Base-by-base conservation (phyloP, 352 stramenopile species). In the Globisporangium megalacanthum region DNA sequence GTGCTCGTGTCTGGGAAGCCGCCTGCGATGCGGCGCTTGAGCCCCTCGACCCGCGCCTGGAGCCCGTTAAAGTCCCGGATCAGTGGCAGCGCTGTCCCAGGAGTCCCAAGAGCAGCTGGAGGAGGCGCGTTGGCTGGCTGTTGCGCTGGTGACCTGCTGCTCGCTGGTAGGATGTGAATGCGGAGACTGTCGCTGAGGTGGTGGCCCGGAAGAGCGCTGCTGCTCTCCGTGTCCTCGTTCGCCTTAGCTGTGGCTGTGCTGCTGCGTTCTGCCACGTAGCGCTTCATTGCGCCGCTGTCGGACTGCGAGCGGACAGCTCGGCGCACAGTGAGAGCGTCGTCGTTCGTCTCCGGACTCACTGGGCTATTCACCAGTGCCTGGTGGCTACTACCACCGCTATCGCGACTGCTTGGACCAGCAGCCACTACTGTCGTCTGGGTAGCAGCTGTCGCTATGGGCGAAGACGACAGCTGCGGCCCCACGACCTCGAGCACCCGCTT, bases 31-130 rank as follows among this genome's bases (percentile, higher is more conserved):
- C 69, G 69, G 22, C 69, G 73, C 58, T 88, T 85, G 39, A 87
- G 31, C 6, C 52, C 54, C 49, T 87, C 76, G 8, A 90, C 70
- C 9, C 77, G 80, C 31, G 75, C 57, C 22, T 86, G 72, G n/a
- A 89, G 56, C 22, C 68, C 62, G 31, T 64, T 46, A 33, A 80
- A 75, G 54, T 80, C 72, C 6, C 42, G 50, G 52, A 88, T 79
- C 3, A 61, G 64, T n/a, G 55, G 33, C 62, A 58, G 17, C 20
- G 7, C 10, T 19, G 20, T 29, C 7, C 35, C 42, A 19, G 20
- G 42, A 19, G 10, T 19, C 7, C 14, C 7, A 0, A 52, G 20
- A 31, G 3, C 14, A n/a, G 39, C 39, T 46, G 39, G 3, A 13
- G 15, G 14, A 8, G 13, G 39, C 15, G 39, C 25, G 25, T 29